phyloP scores from a whole-genome alignment of 345 rosid species.

The Lepidium didymum region DNA sequence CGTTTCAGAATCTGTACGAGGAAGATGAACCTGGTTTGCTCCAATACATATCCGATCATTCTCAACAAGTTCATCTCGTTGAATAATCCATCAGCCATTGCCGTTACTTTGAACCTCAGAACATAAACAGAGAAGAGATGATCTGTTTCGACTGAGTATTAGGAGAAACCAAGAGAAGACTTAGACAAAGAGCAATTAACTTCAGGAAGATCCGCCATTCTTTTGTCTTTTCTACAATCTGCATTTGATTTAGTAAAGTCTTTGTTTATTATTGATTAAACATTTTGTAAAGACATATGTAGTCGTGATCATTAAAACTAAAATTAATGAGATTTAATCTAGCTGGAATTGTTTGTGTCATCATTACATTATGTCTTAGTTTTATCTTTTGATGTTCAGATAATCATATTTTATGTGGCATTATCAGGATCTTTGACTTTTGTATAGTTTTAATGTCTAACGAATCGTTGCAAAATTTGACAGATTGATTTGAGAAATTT shows the following conservation, averaged over 20 bases:
- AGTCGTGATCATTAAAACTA: neutral
- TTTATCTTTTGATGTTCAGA: neutral
- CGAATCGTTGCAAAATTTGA: no score
- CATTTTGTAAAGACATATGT: slow-evolving; percentile 7
- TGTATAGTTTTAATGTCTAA: neutral
- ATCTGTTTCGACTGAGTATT: neutral
- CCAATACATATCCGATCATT: slow-evolving; percentile 30
- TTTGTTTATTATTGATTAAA: neutral
- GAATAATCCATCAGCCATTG: slow-evolving; percentile 23
- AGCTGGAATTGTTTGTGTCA: slow-evolving; percentile 25
- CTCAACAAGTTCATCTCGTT: slow-evolving; percentile 9
- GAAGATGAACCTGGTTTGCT: slow-evolving; percentile 35
- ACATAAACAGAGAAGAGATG: neutral
- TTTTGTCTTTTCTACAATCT: slow-evolving; percentile 8
- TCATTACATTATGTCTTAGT: neutral
- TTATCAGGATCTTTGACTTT: slow-evolving; percentile 12
- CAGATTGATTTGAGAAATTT: no score
- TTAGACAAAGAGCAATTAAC: neutral
- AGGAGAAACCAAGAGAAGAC: neutral
- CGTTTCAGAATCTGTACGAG: slow-evolving; percentile 37
- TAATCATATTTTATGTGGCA: neutral
- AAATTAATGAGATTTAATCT: neutral
- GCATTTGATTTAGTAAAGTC: slow-evolving; percentile 16
- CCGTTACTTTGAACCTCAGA: neutral
- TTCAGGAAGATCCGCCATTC: slow-evolving; percentile 23